Percentiles rank a stretch among this genome's conserved stretches.
Evolutionary conservation across 2,329 filamentous ascomycete species (phyloP).

Genomic region (Fusarium duplospermum): DNA sequence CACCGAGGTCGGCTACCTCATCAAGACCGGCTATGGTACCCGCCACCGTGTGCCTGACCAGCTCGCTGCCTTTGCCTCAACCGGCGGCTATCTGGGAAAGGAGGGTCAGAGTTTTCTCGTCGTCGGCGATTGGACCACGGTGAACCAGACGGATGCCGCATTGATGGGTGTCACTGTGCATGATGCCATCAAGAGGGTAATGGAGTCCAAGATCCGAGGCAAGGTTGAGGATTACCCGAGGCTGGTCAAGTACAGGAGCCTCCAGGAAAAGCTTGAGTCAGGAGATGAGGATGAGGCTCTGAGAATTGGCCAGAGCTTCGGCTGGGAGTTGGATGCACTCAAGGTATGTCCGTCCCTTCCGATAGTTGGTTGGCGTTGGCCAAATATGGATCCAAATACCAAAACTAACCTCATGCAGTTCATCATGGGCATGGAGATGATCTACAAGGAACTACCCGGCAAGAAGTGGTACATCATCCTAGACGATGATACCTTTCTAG

Average conservation of each 20-base stretch:
- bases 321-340: conserved; percentile 63
- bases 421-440: conserved; percentile 65
- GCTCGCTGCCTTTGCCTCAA: conserved; percentile 55
- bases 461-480: conserved; percentile 71
- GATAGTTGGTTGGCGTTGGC: neutral
- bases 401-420: conserved; percentile 54
- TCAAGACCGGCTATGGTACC: conserved; percentile 69
- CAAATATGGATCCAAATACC: conserved; percentile 9
- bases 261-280: conserved; percentile 53
- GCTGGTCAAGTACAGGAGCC: conserved; percentile 54
- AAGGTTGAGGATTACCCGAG: conserved; percentile 48
- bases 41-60: conserved; percentile 59
- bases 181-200: conserved; percentile 55
- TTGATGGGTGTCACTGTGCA: conserved; percentile 52
- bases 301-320: conserved; percentile 52
- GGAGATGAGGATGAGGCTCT: conserved; percentile 53
- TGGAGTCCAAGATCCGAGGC: conserved; percentile 46
- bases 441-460: conserved; percentile 60
- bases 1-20: conserved; percentile 61
- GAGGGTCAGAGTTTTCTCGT: conserved; percentile 59
- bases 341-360: conserved; percentile 53
- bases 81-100: conserved; percentile 49
- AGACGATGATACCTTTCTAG: conserved; percentile 68
- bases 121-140: conserved; percentile 62
- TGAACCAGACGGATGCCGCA: conserved; percentile 47